Percentiles rank a stretch among this genome's conserved stretches.
These are phyloP conservation scores for Penicillium malachiteum DNA, from an alignment of 495 filamentous ascomycete genomes.

Conservation along the genomic window DNA sequence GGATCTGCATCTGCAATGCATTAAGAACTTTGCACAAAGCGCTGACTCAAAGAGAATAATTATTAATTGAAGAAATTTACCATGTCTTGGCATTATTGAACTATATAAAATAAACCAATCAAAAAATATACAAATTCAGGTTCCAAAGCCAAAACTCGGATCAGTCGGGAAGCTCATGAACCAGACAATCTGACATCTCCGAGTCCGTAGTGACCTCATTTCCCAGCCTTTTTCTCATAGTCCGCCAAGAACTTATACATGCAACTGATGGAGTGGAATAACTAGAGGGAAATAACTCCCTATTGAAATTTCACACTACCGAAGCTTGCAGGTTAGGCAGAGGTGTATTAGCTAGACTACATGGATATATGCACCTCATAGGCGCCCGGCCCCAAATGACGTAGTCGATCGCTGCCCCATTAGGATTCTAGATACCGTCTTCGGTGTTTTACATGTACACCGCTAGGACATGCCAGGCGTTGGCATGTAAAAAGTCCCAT, in stretches of 20 bases:
- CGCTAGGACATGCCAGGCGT: neutral
- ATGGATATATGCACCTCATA: neutral
- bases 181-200: too few relatives aligned
- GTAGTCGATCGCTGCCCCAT: conserved; percentile 26
- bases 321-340: neutral
- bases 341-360: neutral
- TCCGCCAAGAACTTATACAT: neutral
- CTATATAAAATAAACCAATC: neutral
- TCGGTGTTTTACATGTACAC: conserved; percentile 5
- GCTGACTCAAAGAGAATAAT: neutral
- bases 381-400: conserved; percentile 12
- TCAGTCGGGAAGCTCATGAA: conserved; percentile 15
- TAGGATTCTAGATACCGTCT: conserved; percentile 3
- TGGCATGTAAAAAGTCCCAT: too few relatives aligned
- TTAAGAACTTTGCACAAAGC: neutral
- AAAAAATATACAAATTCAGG: neutral
- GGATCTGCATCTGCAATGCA: neutral
- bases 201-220: conserved; percentile 16
- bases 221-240: neutral
- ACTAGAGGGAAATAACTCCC: too few relatives aligned
- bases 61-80: neutral
- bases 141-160: conserved; percentile 11
- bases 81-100: neutral
- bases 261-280: too few relatives aligned
- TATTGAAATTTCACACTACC: too few relatives aligned